Conservation (phyloP, 805 yeast genomes). For the Cyberlindnera samutprakarnensis region DNA sequence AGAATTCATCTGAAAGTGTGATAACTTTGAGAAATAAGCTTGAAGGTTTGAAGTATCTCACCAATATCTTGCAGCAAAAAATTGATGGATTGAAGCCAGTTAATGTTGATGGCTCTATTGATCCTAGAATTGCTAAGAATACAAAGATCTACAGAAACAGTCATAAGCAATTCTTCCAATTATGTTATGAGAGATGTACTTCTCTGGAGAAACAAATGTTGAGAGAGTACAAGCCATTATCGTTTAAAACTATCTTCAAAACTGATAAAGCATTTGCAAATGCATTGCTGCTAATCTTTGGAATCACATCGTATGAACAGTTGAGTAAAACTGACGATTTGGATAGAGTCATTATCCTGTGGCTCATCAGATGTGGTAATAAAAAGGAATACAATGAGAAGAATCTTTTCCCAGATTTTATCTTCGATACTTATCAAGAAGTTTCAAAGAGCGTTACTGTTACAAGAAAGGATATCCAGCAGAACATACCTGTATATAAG, state of each 20-base stretch:
- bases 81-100: conserved; percentile 28
- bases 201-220: conserved; percentile 39
- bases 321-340: conserved; percentile 37
- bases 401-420: conserved; percentile 41
- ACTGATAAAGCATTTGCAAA: conserved; percentile 46
- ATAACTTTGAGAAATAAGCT: conserved; percentile 47
- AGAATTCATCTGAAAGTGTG: conserved; percentile 37
- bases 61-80: conserved; percentile 46
- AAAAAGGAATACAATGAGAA: conserved; percentile 25
- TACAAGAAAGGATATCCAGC: conserved; percentile 45
- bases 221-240: conserved; percentile 35
- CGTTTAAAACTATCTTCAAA: conserved; percentile 53
- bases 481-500: conserved; percentile 45
- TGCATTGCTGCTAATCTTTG: conserved; percentile 49
- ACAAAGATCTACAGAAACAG: conserved; percentile 39
- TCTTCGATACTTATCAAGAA: conserved; percentile 31
- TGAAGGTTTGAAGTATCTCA: conserved; percentile 52
- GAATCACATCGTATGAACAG: conserved; percentile 47
- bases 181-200: conserved; percentile 37
- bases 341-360: conserved; percentile 54
- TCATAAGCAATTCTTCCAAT: conserved; percentile 41
- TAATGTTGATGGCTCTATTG: conserved; percentile 14
- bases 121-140: conserved; percentile 21
- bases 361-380: conserved; percentile 55
- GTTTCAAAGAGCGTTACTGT: conserved; percentile 32